Conservation (phyloP, 305 asterid genomes). For the Fraxinus ornus region DNA sequence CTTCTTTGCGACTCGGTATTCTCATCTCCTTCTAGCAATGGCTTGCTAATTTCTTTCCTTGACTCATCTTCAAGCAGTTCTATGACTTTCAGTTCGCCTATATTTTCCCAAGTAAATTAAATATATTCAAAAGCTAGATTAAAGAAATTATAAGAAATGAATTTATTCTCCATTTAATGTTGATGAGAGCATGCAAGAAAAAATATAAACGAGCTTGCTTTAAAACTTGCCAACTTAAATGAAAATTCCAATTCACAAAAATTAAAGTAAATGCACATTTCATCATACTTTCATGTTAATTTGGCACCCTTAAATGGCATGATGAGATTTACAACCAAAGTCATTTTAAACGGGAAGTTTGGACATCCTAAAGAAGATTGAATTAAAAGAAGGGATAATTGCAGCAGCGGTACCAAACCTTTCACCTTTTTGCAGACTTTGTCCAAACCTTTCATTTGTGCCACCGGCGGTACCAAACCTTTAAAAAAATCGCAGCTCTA, state of each 20-base stretch:
- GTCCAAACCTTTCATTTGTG: too few relatives aligned
- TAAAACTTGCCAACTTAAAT: background rate
- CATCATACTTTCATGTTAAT: background rate
- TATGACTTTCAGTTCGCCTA: constrained; percentile 60
- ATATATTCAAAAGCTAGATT: background rate
- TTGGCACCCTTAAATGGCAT: background rate
- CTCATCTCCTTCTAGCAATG: constrained; percentile 58
- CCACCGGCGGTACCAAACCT: too few relatives aligned
- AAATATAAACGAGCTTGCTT: background rate
- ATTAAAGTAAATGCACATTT: background rate
- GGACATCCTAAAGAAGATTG: background rate
- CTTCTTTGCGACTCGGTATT: constrained; percentile 30
- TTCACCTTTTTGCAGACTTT: too few relatives aligned
- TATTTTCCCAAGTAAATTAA: constrained; percentile 4
- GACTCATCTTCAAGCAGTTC: constrained; percentile 72
- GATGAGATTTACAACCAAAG: background rate
- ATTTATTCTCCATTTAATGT: background rate
- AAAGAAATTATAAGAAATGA: background rate
- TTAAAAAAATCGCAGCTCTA: too few relatives aligned
- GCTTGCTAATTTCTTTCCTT: constrained; percentile 44
- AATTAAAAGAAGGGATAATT: background rate
- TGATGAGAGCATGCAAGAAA: background rate
- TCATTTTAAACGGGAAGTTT: background rate
- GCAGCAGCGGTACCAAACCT: too few relatives aligned
- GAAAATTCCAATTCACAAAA: background rate